Evolutionary conservation across 2,329 filamentous ascomycete genomes (phyloP), one percentile per base, ranked within the genome.

Genomic region (Aspergillus hiratsukae): DNA sequence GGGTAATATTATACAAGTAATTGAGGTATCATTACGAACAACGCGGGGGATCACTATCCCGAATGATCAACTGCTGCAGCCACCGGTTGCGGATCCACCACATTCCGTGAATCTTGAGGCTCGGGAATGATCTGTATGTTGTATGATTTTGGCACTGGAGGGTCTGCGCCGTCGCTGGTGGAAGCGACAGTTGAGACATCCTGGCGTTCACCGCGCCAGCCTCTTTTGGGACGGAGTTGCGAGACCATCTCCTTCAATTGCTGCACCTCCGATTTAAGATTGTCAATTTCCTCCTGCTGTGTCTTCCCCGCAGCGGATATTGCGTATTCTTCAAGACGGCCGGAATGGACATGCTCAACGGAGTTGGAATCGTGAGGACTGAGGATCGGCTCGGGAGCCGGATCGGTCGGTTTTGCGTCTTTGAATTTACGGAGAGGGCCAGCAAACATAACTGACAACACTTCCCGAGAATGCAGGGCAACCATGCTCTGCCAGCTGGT

Each of bases 171-270:
- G 31, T 37, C 14, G 31, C 14, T 14, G 31, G 14, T 37, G 31
- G 31, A 37, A 37, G 31, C 31, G 14, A 17, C 14, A 17, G 31
- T 35, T 35, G 31, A 35, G 11, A 14, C 4, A 17, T 6, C 31
- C 11, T 19, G 19, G 19, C 14, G 28, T 17, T 21, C 25, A 17
- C 14, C 3, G n/a, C 11, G 49, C 9, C 28, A 17, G 14, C 29
- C 1, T 29, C 0, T 4, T 14, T 14, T 35, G 31, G 4, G 11
- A 35, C 31, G 31, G 6, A 35, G 58, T 49, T 68, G 60, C 29
- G 64, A 66, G 3, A 72, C 65, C 28, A 71, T 64, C 14, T 63
- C 57, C 21, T 68, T 70, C 49, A 73, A 60, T 41, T 70, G 63
- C 4, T 63, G 59, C 9, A 73, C 60, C 58, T 72, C 70, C n/a